Evolutionary conservation across 345 rosid genomes (phyloP).

Genomic region (Lenwebbia sp.): DNA sequence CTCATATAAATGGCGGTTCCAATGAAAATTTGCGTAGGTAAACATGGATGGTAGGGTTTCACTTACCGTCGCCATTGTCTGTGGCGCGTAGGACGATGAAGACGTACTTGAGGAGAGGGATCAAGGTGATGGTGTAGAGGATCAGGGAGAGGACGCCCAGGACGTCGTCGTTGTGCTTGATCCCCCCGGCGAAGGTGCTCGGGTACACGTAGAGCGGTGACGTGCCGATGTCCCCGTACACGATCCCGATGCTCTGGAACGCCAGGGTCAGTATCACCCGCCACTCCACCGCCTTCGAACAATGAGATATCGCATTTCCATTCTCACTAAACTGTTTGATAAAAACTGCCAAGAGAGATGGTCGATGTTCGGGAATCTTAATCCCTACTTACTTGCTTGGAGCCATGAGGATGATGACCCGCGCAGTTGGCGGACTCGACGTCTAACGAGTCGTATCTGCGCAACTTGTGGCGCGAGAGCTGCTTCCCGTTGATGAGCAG

Average conservation of each 20-base stretch:
- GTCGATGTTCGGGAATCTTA: not conserved
- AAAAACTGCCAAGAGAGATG: not conserved
- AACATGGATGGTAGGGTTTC: not conserved
- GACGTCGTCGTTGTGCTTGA: constrained; percentile 32
- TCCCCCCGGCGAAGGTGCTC: constrained; percentile 20
- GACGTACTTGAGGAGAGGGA: constrained; percentile 43
- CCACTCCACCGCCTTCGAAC: constrained; percentile 9
- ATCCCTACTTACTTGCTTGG: constrained; percentile 6
- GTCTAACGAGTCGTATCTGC: constrained; percentile 30
- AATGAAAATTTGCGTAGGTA: not conserved
- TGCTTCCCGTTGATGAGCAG: constrained; percentile 2
- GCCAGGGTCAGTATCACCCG: constrained; percentile 30
- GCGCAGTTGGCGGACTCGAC: constrained; percentile 22
- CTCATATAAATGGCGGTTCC: not conserved
- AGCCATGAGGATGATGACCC: not conserved
- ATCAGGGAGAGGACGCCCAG: constrained; percentile 48
- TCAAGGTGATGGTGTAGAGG: constrained; percentile 38
- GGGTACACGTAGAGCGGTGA: constrained; percentile 46
- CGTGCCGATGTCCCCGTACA: constrained; percentile 53
- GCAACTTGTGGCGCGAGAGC: constrained; percentile 8
- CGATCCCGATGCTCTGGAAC: constrained; percentile 50
- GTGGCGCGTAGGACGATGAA: constrained; percentile 38
- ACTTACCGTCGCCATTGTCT: constrained; percentile 48
- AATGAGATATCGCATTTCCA: not conserved
- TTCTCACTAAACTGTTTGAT: not conserved